Base-by-base conservation (phyloP, 306 rosid genomes). In the Abrus precatorius region DNA sequence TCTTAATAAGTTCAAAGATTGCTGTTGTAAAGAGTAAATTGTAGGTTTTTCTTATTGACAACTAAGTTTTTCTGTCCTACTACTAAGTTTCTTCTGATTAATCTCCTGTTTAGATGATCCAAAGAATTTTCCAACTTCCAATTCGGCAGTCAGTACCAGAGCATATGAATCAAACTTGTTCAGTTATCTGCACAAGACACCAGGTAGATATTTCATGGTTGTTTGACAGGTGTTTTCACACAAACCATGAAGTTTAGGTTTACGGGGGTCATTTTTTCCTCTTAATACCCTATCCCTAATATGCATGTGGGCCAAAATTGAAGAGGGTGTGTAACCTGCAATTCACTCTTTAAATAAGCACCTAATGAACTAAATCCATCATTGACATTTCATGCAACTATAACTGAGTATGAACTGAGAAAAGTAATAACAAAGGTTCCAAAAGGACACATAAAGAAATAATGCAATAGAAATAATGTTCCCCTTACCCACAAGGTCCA, bases 401-500 rank as follows among this genome's bases (percentile, higher is more conserved):
- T 75, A 67, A 66, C 56, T 79, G 44, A 72, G 44, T 20, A 20
- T 20, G 20, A 68, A 74, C 9, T 27, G 49, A 66, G 69, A 61
- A 74, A 70, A 77, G 65, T n/a, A 54, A 73, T 60, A 66, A 75
- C 12, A 5, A 7, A 57, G 79, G 59, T 80, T 56, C 62, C 9
- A 67, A 49, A 78, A 36, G 20, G 28, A 36, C 20, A 59, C 8
- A 20, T 38, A 14, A 0, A 57, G 43, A 63, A 72, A 7, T 47
- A 52, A 53, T 53, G 28, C 34, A 49, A 45, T 57, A n/a, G 45
- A 86, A 79, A 61, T 50, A 44, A 60, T 45, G 27, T 83, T 64
- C 27, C 41, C 84, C 87, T 61, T 88, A 93, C 97, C 97, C 89
- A 20, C 94, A 88, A 83, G 97, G 96, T 72, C 97, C 97, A 69